A percentile compares a stretch with the other conserved stretches of the same genome.
These are phyloP conservation scores for Diaporthe aspalathi DNA, from an alignment of 2,329 filamentous ascomycete species.

Conservation along the genomic window DNA sequence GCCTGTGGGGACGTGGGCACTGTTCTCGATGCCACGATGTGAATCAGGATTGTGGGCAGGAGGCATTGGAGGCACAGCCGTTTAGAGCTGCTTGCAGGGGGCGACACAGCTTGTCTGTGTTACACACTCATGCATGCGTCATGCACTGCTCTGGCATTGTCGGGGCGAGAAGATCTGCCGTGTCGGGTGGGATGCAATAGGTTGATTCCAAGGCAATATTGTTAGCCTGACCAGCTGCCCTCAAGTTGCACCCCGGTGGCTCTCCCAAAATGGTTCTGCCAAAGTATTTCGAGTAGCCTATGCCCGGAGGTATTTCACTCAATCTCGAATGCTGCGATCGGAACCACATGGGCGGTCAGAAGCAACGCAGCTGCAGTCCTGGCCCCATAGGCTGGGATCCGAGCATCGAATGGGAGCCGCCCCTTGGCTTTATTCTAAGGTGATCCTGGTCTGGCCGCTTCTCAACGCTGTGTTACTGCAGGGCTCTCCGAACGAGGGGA, in stretches of 20 bases:
- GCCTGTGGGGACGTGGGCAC: background rate
- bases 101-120: background rate
- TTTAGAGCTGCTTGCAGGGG: background rate
- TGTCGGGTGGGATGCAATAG: background rate
- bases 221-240: background rate
- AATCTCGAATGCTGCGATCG: background rate
- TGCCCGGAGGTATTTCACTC: background rate
- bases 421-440: background rate
- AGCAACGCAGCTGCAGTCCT: background rate
- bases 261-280: background rate
- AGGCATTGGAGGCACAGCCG: background rate
- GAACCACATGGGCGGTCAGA: background rate
- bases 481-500: background rate
- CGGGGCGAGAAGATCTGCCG: conserved; percentile 3
- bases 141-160: background rate
- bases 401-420: background rate
- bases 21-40: conserved; percentile 1
- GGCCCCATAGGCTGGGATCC: background rate
- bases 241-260: background rate
- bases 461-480: too few species aligned
- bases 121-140: background rate
- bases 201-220: background rate
- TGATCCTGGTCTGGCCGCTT: background rate
- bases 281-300: background rate
- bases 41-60: background rate